A percentile compares a stretch with the other conserved stretches of the same genome.
phyloP scores from a whole-genome alignment of 805 yeast species.

The Torulaspora franciscae region DNA sequence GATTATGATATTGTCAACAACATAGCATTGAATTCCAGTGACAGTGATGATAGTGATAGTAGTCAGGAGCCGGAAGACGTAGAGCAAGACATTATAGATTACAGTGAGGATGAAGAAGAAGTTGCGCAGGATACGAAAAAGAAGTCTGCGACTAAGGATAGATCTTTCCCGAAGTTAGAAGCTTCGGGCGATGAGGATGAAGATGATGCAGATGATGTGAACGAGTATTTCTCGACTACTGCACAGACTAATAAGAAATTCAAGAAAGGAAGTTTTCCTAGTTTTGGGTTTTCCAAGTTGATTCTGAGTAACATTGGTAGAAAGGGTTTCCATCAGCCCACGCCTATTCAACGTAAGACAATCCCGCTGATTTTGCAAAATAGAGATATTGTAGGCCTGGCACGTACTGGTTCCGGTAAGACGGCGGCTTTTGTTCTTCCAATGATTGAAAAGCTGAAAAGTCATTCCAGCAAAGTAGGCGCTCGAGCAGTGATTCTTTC shows the following conservation, averaged over 20 bases:
- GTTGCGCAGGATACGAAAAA: constrained; percentile 32
- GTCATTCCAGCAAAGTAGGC: constrained; percentile 84
- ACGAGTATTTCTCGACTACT: constrained; percentile 41
- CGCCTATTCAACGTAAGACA: constrained; percentile 96
- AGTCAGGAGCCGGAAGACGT: constrained; percentile 22
- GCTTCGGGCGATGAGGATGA: constrained; percentile 48
- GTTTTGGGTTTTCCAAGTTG: constrained; percentile 79
- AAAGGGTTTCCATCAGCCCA: constrained; percentile 91
- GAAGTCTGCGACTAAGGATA: constrained; percentile 14
- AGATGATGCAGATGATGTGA: constrained; percentile 44
- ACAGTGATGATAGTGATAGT: constrained; percentile 34
- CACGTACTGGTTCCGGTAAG: constrained; percentile 98
- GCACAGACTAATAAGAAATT: constrained; percentile 29
- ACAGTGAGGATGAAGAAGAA: constrained; percentile 41
- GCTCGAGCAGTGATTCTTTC: constrained; percentile 83
- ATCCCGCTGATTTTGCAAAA: constrained; percentile 83
- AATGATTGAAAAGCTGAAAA: constrained; percentile 74
- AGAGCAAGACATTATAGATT: constrained; percentile 27
- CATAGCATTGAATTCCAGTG: constrained; percentile 44
- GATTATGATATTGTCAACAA: constrained; percentile 57
- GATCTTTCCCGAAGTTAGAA: constrained; percentile 37
- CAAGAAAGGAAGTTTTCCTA: constrained; percentile 77
- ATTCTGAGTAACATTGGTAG: constrained; percentile 64
- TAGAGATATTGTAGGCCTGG: constrained; percentile 98
- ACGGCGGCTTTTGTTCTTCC: constrained; percentile 96